These are phyloP conservation scores for Wickerhamia fluorescens DNA, from an alignment of 805 yeast species.

Conservation along the genomic window DNA sequence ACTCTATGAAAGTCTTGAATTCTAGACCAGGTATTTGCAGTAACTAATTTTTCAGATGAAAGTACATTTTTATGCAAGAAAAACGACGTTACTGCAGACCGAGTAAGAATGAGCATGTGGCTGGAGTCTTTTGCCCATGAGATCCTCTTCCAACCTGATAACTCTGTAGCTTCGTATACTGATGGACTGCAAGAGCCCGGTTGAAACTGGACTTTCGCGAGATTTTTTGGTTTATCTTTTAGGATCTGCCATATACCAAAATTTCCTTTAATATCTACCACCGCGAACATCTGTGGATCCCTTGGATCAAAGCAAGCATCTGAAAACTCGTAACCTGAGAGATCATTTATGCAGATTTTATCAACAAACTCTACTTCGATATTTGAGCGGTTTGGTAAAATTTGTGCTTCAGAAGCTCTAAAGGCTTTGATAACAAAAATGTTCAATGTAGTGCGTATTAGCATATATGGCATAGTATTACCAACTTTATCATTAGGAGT, in stretches of 20 bases:
- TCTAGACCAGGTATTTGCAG: slow-evolving; percentile 49
- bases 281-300: slow-evolving; percentile 29
- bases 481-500: slow-evolving; percentile 14
- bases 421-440: no score
- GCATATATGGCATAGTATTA: slow-evolving; percentile 19
- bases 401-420: not conserved
- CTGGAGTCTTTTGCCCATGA: slow-evolving; percentile 37
- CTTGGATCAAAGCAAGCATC: slow-evolving; percentile 42
- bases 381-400: slow-evolving; percentile 1
- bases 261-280: slow-evolving; percentile 48
- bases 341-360: slow-evolving; percentile 12
- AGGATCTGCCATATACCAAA: slow-evolving; percentile 35
- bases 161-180: slow-evolving; percentile 39
- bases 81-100: slow-evolving; percentile 36
- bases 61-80: slow-evolving; percentile 18
- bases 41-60: slow-evolving; percentile 26
- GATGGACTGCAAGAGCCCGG: not conserved
- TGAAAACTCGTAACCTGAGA: slow-evolving; percentile 32
- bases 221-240: not conserved
- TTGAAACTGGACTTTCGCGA: not conserved
- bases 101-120: slow-evolving; percentile 28
- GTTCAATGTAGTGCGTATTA: slow-evolving; percentile 34
- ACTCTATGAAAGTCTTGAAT: slow-evolving; percentile 37
- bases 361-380: slow-evolving; percentile 9
- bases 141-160: slow-evolving; percentile 50